Base-by-base conservation (phyloP, 2,329 filamentous ascomycete species). In the Didymella pinodella region DNA sequence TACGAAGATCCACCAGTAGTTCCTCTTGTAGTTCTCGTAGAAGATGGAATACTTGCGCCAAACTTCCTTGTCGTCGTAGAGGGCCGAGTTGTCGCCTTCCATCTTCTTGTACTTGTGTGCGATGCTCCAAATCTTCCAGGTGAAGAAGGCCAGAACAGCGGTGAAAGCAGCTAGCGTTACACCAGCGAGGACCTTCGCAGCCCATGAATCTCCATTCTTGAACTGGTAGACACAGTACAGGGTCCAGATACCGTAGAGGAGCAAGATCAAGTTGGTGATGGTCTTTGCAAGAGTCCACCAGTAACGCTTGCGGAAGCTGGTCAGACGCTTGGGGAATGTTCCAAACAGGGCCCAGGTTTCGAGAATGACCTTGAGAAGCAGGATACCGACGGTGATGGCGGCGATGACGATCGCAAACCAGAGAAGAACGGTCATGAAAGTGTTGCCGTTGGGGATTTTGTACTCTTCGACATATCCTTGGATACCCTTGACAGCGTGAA, bases 21-120 rank as follows among this genome's bases (percentile, higher is more conserved):
- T 87, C 78, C 91, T 92, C 81, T 92, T 93, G 84, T 97, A 98
- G 68, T 89, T 90, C 72, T 98, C 95, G 82, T 99, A 99, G 81
- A 99, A 98, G 62, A 97, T 84, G 71, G 91, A 95, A 84, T 99
- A 99, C 81, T 95, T 96, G 76, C 92, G 85, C 93, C 95, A 97
- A 40, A 90, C 88, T 58, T 90, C 86, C 82, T 95, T 96, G 79
- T 98, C 85, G 60, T 97, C 91, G 77, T 93, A 98, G 8, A 99
- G 84, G 12, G 82, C 86, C 16, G 84, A 83, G 0, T 85, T 78
- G 72, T 93, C 90, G 57, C 94, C 94, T 66, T 96, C 89, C 29
- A 82, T 71, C 71, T 88, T 84, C 82, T 91, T 94, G 65, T 92
- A 89, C 69, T 87, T 85, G 63, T 84, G 85, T 7, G 92, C 95